Evolutionary conservation across 2,329 filamentous ascomycete genomes (phyloP).

Genomic region (Pseudogymnoascus sp.): DNA sequence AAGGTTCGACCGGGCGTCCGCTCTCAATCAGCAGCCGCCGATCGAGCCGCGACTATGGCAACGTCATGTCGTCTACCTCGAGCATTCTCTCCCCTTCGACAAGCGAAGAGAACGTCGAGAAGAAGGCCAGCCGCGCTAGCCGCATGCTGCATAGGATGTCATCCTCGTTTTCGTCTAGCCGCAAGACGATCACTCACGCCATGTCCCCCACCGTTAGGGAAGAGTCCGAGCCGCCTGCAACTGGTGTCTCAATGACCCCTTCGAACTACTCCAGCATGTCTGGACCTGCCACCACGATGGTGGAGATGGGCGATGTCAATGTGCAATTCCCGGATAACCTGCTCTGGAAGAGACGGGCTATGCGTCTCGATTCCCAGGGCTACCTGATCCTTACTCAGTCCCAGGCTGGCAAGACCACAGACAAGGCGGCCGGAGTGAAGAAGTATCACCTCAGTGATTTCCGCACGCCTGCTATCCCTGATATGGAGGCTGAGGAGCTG

Average conservation of each 20-base stretch:
- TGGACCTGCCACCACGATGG: slow-evolving; percentile 22
- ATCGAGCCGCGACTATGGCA: slow-evolving; percentile 20
- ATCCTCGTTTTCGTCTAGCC: slow-evolving; percentile 41
- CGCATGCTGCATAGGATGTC: slow-evolving; percentile 60
- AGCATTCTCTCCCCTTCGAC: slow-evolving; percentile 33
- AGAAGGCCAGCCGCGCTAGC: slow-evolving; percentile 38
- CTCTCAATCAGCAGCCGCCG: slow-evolving; percentile 57
- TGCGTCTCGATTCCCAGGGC: slow-evolving; percentile 76
- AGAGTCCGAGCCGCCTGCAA: slow-evolving; percentile 30
- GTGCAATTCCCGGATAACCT: slow-evolving; percentile 95
- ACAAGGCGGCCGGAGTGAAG: slow-evolving; percentile 48
- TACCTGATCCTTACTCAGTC: slow-evolving; percentile 72
- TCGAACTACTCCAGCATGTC: slow-evolving; percentile 36
- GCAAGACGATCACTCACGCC: slow-evolving; percentile 30
- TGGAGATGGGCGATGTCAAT: slow-evolving; percentile 67
- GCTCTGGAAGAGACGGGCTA: slow-evolving; percentile 88
- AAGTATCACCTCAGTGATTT: slow-evolving; percentile 88
- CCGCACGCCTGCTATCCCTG: slow-evolving; percentile 68
- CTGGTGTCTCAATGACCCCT: slow-evolving; percentile 17
- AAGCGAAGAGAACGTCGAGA: slow-evolving; percentile 44
- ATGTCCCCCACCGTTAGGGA: slow-evolving; percentile 30
- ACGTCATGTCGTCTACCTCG: slow-evolving; percentile 31
- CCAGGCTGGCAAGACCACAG: slow-evolving; percentile 31
- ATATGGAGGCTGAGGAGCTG: slow-evolving; percentile 86
- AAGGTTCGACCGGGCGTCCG: slow-evolving; percentile 39